A percentile compares a stretch with the other conserved stretches of the same genome.
phyloP scores from a whole-genome alignment of 345 rosid genomes.

The Moringa oleifera region DNA sequence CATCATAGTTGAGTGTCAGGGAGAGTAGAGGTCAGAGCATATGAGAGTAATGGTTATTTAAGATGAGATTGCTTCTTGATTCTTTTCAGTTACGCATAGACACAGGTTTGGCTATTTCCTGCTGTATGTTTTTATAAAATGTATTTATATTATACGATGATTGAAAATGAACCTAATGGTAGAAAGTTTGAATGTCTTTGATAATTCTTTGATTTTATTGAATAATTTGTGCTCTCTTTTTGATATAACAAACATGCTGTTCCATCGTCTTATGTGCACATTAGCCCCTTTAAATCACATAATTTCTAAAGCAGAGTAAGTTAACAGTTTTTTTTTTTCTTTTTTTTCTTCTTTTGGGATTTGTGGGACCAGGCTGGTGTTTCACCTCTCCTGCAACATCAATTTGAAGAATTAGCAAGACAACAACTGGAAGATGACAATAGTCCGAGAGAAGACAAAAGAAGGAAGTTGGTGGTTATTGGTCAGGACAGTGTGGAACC shows the following conservation, averaged over 20 bases:
- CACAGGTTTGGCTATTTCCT: no score
- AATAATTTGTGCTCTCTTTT: neutral
- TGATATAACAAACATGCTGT: neutral
- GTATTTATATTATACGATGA: neutral
- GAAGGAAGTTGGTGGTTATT: conserved; percentile 64
- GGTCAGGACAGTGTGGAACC: conserved; percentile 91
- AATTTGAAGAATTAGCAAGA: conserved; percentile 59
- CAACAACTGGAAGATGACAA: conserved; percentile 28
- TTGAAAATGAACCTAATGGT: neutral
- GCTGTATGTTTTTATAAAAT: no score
- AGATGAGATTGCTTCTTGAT: no score
- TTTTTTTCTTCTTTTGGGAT: no score
- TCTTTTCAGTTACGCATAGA: no score
- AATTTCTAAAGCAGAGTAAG: neutral
- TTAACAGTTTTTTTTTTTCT: neutral
- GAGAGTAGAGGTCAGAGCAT: no score
- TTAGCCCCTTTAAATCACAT: neutral
- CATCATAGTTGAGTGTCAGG: no score
- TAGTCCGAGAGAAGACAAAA: conserved; percentile 34
- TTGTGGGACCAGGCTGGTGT: conserved; percentile 86
- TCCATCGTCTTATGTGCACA: neutral
- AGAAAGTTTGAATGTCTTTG: neutral
- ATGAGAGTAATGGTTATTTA: no score
- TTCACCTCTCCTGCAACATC: conserved; percentile 65
- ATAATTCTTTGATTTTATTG: neutral